Percentiles rank a stretch among this genome's conserved stretches.
Evolutionary conservation across 2,329 filamentous ascomycete genomes (phyloP).

Genomic region (Exutisphaerella laricina): DNA sequence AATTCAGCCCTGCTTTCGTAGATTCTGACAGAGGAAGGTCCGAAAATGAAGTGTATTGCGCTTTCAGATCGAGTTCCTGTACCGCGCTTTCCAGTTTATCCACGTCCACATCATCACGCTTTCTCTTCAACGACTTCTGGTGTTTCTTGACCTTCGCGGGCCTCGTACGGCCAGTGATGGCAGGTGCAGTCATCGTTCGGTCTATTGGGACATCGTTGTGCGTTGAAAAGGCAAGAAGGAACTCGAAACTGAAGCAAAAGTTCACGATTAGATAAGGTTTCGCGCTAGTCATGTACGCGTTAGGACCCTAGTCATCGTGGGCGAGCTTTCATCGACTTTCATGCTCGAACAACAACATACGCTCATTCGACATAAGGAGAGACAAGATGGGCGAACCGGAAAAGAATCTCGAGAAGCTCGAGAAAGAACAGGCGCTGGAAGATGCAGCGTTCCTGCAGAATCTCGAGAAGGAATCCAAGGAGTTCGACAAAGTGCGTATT

Average conservation of each 20-base stretch:
- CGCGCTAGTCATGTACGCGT: slow-evolving; percentile 5
- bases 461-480: slow-evolving; percentile 78
- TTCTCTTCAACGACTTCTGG: slow-evolving; percentile 34
- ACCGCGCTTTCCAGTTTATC: slow-evolving; percentile 36
- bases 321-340: not conserved
- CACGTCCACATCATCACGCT: slow-evolving; percentile 22
- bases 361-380: too few relatives aligned
- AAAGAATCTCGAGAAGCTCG: slow-evolving; percentile 27
- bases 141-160: slow-evolving; percentile 54
- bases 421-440: slow-evolving; percentile 29
- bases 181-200: slow-evolving; percentile 18
- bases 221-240: not conserved
- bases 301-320: not conserved
- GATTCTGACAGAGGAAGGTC: slow-evolving; percentile 80
- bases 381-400: slow-evolving; percentile 26
- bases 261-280: slow-evolving; percentile 11
- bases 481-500: slow-evolving; percentile 73
- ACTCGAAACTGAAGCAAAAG: slow-evolving; percentile 7
- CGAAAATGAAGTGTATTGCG: slow-evolving; percentile 63
- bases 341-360: not conserved
- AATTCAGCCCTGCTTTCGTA: slow-evolving; percentile 71
- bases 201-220: not conserved
- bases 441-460: slow-evolving; percentile 73
- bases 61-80: slow-evolving; percentile 51
- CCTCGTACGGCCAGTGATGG: slow-evolving; percentile 40